Base-by-base conservation (phyloP, 371 early-diverging fungal genomes). In the Batkoa obscura region DNA sequence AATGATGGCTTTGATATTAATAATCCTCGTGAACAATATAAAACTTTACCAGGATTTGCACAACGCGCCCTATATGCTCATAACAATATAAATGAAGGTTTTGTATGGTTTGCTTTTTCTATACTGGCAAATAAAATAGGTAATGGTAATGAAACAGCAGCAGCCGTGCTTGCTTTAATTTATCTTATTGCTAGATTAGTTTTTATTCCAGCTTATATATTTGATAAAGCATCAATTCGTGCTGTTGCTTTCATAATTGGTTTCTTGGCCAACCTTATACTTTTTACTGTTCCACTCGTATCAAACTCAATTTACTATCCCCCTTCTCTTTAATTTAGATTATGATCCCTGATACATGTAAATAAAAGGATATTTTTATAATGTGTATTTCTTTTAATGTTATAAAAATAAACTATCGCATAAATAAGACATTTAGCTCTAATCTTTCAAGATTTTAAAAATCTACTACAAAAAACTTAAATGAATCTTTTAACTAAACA, bases 1-100 rank as follows among this genome's bases (percentile, higher is more conserved):
- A 35, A 43, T 17, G 56, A 47, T 46, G 56, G 56, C 34, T 2
- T 45, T 1, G 30, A 55, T 34, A 55, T 45, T 15, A 31, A 17
- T 8, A 43, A 55, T 17, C 56, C 56, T 1, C 30, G 56, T 31
- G 45, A n/a, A 3, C 56, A 55, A 35, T 55, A 55, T n/a, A n/a
- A n/a, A n/a, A n/a, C n/a, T n/a, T n/a, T n/a, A n/a, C n/a, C n/a
- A n/a, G n/a, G n/a, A n/a, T n/a, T n/a, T n/a, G n/a, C n/a, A n/a
- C n/a, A n/a, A 1, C 45, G 56, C n/a, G 45, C 56, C 2, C 12
- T 46, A 15, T 30, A 13, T 43, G 56, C 56, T 30, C 56, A 55
- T 15, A 55, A 17, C 46, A 55, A 55, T 13, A 43, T 36, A 4
- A 15, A 45, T 32, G 56, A 55, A 55, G 43, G 56, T 8, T 55